A percentile compares a stretch with the other conserved stretches of the same genome.
Conservation (phyloP, 2,329 filamentous ascomycete genomes). For the Verticillium longisporum region DNA sequence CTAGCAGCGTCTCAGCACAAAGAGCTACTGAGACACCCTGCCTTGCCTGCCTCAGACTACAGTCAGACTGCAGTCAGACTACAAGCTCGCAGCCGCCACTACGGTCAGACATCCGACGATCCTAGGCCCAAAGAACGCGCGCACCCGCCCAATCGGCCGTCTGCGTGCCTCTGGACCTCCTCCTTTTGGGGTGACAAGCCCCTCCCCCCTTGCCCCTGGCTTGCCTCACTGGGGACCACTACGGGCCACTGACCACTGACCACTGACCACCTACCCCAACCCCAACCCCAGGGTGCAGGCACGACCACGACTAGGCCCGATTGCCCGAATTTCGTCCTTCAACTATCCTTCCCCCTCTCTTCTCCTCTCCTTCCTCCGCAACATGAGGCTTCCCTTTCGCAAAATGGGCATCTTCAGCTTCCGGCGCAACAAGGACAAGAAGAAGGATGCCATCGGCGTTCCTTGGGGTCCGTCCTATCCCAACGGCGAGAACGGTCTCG, state of each 20-base stretch:
- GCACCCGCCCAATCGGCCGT: neutral
- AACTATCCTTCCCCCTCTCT: neutral
- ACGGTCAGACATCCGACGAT: neutral
- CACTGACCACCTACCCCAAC: neutral
- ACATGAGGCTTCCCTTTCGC: slow-evolving; percentile 10
- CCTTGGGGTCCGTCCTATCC: neutral
- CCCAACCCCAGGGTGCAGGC: neutral
- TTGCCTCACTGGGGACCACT: neutral
- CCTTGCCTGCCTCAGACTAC: neutral
- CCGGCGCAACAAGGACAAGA: slow-evolving; percentile 12
- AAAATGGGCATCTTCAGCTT: slow-evolving; percentile 10
- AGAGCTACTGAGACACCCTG: neutral
- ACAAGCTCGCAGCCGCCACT: neutral
- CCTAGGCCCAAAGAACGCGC: neutral
- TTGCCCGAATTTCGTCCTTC: neutral
- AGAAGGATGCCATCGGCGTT: slow-evolving; percentile 1
- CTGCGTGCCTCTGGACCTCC: neutral
- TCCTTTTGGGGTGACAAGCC: neutral
- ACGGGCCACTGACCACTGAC: too few relatives aligned
- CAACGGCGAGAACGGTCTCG: neutral
- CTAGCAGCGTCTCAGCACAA: neutral
- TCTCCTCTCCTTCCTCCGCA: neutral
- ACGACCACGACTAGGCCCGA: neutral
- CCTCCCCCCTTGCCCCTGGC: neutral
- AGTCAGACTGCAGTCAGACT: neutral